phyloP scores from a whole-genome alignment of 1,284 basidiomycete genomes.

The Cutaneotrichosporon arboriforme region DNA sequence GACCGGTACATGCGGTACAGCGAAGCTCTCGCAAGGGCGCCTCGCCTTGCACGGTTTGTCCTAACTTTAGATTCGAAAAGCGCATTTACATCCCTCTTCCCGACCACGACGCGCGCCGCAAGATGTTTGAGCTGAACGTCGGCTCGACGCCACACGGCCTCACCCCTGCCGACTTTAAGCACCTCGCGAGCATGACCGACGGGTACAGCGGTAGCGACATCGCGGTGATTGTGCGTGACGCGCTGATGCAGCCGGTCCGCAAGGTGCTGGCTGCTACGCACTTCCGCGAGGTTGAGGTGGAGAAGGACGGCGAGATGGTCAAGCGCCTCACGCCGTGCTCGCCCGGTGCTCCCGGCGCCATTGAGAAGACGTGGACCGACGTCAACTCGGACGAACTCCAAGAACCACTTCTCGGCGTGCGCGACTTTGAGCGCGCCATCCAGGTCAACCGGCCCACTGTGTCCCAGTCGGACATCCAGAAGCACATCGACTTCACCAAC shows the following conservation, averaged over 20 bases:
- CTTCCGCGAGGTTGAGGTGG: constrained; percentile 61
- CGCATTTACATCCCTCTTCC: constrained; percentile 97
- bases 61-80: constrained; percentile 73
- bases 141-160: constrained; percentile 88
- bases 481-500: constrained; percentile 86
- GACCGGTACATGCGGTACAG: too few species aligned
- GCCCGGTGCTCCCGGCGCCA: constrained; percentile 78
- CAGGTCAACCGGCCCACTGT: constrained; percentile 83
- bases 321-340: constrained; percentile 78
- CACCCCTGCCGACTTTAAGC: constrained; percentile 69
- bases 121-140: constrained; percentile 96
- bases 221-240: constrained; percentile 89
- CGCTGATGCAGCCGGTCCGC: constrained; percentile 96
- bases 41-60: not conserved
- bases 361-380: constrained; percentile 90
- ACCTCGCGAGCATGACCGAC: constrained; percentile 78
- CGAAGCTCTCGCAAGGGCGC: not conserved
- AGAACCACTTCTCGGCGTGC: constrained; percentile 72
- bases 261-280: constrained; percentile 95
- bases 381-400: constrained; percentile 82
- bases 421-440: constrained; percentile 82
- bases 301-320: constrained; percentile 39
- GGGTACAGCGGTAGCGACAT: constrained; percentile 97
- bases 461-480: constrained; percentile 78
- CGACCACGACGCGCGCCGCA: constrained; percentile 82